A percentile compares a stretch with the other conserved stretches of the same genome.
These are phyloP conservation scores for Trametes maxima DNA, from an alignment of 768 basidiomycete species.

Conservation along the genomic window DNA sequence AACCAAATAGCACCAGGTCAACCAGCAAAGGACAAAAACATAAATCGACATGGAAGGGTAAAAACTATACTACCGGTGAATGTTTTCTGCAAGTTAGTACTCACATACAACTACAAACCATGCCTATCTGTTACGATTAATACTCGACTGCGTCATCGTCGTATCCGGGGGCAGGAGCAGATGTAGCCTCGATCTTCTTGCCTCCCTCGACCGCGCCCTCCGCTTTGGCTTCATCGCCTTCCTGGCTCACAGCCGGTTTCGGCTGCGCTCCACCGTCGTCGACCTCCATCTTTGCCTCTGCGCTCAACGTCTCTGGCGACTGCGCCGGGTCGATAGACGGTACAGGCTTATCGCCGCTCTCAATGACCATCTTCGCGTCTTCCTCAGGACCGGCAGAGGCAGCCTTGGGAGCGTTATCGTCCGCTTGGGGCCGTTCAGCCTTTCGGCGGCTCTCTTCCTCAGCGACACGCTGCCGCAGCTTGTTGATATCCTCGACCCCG, in stretches of 20 bases:
- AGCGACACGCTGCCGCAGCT: constrained; percentile 63
- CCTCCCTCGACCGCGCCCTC: constrained; percentile 45
- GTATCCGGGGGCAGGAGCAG: constrained; percentile 59
- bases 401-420: constrained; percentile 31
- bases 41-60: not conserved
- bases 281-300: constrained; percentile 38
- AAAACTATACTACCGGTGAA: not conserved
- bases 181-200: constrained; percentile 44
- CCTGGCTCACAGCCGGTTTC: constrained; percentile 34
- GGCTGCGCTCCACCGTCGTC: constrained; percentile 36
- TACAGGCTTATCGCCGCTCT: constrained; percentile 19
- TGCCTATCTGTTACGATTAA: constrained; percentile 30
- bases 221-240: constrained; percentile 32
- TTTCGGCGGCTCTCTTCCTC: constrained; percentile 61
- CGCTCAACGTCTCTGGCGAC: not conserved
- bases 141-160: constrained; percentile 86
- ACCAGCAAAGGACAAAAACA: no score
- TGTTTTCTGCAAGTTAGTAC: not conserved
- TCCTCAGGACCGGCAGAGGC: constrained; percentile 2
- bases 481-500: constrained; percentile 63
- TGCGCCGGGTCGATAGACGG: not conserved
- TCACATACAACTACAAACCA: not conserved
- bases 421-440: constrained; percentile 41
- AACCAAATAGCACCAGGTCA: no score
- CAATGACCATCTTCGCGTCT: constrained; percentile 32